phyloP scores from a whole-genome alignment of 2,329 filamentous ascomycete species.

The Helminthosporium solani region DNA sequence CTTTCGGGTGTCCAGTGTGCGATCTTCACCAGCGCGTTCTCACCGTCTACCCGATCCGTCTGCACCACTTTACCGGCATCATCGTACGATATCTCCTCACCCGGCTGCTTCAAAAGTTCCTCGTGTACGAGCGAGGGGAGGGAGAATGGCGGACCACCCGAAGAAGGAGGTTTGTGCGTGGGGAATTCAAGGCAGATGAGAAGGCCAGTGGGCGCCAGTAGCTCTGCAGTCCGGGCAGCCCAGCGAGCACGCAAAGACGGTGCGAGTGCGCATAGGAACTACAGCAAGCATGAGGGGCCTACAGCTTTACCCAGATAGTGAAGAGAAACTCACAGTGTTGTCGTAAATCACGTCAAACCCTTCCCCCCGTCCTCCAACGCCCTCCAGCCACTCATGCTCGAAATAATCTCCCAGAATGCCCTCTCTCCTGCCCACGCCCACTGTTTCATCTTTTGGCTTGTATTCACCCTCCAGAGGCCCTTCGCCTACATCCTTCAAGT shows the following conservation, averaged over 20 bases:
- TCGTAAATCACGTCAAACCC: conserved; percentile 68
- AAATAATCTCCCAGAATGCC: conserved; percentile 70
- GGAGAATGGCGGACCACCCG: conserved; percentile 72
- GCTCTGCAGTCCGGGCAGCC: conserved; percentile 56
- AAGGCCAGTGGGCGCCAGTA: conserved; percentile 54
- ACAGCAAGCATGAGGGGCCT: not conserved
- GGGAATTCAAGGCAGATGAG: conserved; percentile 76
- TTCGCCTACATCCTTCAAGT: conserved; percentile 27
- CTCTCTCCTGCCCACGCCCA: conserved; percentile 53
- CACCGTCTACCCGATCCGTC: conserved; percentile 47
- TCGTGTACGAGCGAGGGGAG: conserved; percentile 69
- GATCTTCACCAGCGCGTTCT: conserved; percentile 46
- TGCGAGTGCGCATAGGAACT: conserved; percentile 64
- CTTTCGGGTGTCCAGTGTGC: conserved; percentile 58
- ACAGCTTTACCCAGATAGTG: not conserved
- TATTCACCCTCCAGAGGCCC: conserved; percentile 48
- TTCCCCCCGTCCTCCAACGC: conserved; percentile 33
- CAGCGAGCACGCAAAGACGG: conserved; percentile 57
- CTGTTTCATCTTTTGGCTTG: conserved; percentile 40
- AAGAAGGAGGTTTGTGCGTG: conserved; percentile 64
- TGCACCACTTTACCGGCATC: conserved; percentile 53
- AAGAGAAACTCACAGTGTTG: conserved; percentile 55
- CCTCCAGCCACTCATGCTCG: conserved; percentile 53
- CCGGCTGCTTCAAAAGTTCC: conserved; percentile 69
- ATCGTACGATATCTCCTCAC: conserved; percentile 64